Evolutionary conservation across 2,329 filamentous ascomycete genomes (phyloP), one percentile per base, ranked within the genome.

Genomic region (Seiridium cupressi): DNA sequence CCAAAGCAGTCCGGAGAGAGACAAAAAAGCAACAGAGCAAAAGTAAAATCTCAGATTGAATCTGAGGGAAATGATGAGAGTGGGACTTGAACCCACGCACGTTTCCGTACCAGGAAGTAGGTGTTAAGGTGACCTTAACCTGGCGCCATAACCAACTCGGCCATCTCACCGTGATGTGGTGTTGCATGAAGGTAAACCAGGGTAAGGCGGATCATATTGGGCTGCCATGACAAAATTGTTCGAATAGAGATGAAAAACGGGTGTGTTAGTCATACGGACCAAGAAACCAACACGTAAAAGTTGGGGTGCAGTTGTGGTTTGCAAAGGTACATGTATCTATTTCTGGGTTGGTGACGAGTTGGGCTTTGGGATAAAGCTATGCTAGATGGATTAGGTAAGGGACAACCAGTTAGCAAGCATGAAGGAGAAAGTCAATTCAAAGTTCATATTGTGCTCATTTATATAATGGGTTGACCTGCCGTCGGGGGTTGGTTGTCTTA

Each of bases 41-140:
- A 40, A 53, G 34, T 7, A 5, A 36, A 8, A 7, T 53, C 49
- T n/a, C 49, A 53, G 49, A 31, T 8, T 53, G 49, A 5, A 53
- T 40, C 49, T 53, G 49, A n/a, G 49, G 35, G 49, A 53, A 53
- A 34, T 53, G 49, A 53, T 53, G 49, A 53, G 49, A 53, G 49
- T 53, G 49, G 49, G 49, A 53, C 49, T 53, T 53, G 49, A 53
- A 53, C 49, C 49, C 49, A 53, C 49, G 49, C 49, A 53, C 49
- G 49, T 53, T 53, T 53, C 49, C 49, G 49, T 53, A 53, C 49
- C 49, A 53, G 49, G 49, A 53, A 38, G 49, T 53, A 53, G 49
- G 49, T 53, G 49, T 53, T 53, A 53, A 53, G 49, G 49, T 53
- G 49, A 53, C 49, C 49, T 53, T 53, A 53, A 53, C 49, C 49